Base-by-base conservation (phyloP, 257 asterid genomes). In the Leptodermis oblonga region DNA sequence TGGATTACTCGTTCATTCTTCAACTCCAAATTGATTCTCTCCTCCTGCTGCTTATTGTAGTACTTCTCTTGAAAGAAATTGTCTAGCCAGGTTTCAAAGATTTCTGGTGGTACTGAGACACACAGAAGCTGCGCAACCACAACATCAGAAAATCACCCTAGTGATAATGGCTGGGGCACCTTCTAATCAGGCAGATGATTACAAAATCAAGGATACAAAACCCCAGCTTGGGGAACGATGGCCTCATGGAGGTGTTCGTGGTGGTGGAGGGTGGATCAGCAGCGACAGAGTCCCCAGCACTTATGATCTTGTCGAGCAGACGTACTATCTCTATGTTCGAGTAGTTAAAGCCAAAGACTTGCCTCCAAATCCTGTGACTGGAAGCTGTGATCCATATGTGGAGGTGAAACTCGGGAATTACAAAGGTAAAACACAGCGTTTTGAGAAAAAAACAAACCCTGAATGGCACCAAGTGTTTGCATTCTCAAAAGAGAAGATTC, bases 241-340 rank as follows among this genome's bases (percentile, higher is more conserved):
- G 96, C 90, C 90, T 9, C 89, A 83, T 55, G 92, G 92, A 31
- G 95, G 90, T 37, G 60, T 76, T 18, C 88, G 89, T 18, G 90
- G 87, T 8, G 86, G 90, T 7, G 86, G 91, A 3, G 84, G 90
- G 17, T 83, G 89, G 93, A 77, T 80, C 13, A 82, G 78, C 43
- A 78, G 85, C 15, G 95, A 88, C 30, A 76, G 87, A 68, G 75
- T 78, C 73, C 75, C 87, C 4, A 85, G 88, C 77, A 85, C 97
- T 5, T 90, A 88, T 73, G 97, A 90, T 72, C 96, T 90, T 33
- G 97, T 90, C n/a, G 97, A 90, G 33, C 93, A 90, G 77, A 87
- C 84, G 92, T 73, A 85, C 58, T 88, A 85, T 64, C 89, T 90
- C 6, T 90, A 86, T 59, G 96, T 90, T 28, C 90, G 92, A 26